Conservation (phyloP, 1,284 basidiomycete species). For the Apiotrichum mycotoxinovorans region DNA sequence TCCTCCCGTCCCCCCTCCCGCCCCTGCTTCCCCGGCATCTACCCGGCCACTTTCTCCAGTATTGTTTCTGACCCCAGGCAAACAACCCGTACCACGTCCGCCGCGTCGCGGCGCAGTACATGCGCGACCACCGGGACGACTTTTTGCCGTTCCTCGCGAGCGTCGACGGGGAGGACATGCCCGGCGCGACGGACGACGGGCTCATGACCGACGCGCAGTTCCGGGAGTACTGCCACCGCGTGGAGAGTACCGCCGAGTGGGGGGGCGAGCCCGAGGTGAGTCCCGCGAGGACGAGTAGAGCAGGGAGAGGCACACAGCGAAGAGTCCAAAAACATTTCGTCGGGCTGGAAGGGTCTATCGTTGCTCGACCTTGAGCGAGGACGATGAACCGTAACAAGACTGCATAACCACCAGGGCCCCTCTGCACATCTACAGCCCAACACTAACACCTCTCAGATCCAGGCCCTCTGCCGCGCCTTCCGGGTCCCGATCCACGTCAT, state of each 20-base stretch:
- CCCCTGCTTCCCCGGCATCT: not conserved
- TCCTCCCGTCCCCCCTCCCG: not conserved
- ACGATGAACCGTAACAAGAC: too few relatives aligned
- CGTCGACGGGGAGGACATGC: conserved; percentile 68
- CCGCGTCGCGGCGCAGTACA: conserved; percentile 72
- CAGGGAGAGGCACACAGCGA: too few relatives aligned
- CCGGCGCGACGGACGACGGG: conserved; percentile 64
- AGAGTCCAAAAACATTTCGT: too few relatives aligned
- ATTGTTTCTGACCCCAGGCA: conserved; percentile 15
- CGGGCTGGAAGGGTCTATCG: too few relatives aligned
- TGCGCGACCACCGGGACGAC: conserved; percentile 77
- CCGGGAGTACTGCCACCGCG: conserved; percentile 69
- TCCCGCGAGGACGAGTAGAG: not conserved
- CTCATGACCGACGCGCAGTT: conserved; percentile 71
- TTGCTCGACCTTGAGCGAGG: too few relatives aligned
- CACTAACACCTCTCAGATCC: conserved; percentile 56
- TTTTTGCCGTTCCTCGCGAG: conserved; percentile 92
- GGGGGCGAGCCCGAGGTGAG: conserved; percentile 88
- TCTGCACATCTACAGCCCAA: too few relatives aligned
- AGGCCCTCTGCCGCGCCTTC: conserved; percentile 81
- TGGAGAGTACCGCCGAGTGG: conserved; percentile 84
- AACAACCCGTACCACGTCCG: conserved; percentile 55
- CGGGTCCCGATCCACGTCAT: conserved; percentile 86
- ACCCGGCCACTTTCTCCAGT: too few relatives aligned
- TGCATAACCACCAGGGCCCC: too few relatives aligned